Evolutionary conservation across 768 basidiomycete genomes (phyloP), one percentile per base, ranked within the genome.

Genomic region (Suillus subluteus): DNA sequence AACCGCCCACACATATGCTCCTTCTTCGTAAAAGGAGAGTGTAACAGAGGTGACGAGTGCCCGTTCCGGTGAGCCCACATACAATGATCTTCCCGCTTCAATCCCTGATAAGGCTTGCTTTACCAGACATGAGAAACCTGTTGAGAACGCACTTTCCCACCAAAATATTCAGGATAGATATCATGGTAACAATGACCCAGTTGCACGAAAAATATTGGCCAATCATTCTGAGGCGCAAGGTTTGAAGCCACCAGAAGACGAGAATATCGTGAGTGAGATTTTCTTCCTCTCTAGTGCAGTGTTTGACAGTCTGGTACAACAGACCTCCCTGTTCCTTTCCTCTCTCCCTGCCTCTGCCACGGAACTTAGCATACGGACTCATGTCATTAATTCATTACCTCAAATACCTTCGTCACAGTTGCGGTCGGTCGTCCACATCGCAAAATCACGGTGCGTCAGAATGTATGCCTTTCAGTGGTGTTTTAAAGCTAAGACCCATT

Each of bases 161-260:
- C 97, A 99, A 79, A 98, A 95, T 73, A 90, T 99, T 62, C 90
- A 92, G 72, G 97, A 99, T 79, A 85, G 98, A 62, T 99, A 95
- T 78, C 90, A 99, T 77, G 98, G 98, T 7, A 82, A 83, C 35
- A 94, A 93, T 69, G 98, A 99, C 74, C 95, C 97, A 15, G 97
- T 99, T 5, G 98, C 98, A 12, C 87, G 86, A 68, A 98, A 95
- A 79, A 96, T 99, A 54, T 75, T 99, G 77, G 76, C 85, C 2
- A 83, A 79, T n/a, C 87, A 94, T 76, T 96, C 97, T 0, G 91
- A 91, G 54, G 82, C 74, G 30, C 88, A 92, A 73, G 97, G 96
- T 0, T 81, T 99, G 63, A 89, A 91, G 64, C 90, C 95, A 18
- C 98, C 98, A 66, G 95, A 95, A 68, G 98, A 99, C 76, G 74